Base-by-base conservation (phyloP, 2,329 filamentous ascomycete genomes). In the Plectosphaerella plurivora region DNA sequence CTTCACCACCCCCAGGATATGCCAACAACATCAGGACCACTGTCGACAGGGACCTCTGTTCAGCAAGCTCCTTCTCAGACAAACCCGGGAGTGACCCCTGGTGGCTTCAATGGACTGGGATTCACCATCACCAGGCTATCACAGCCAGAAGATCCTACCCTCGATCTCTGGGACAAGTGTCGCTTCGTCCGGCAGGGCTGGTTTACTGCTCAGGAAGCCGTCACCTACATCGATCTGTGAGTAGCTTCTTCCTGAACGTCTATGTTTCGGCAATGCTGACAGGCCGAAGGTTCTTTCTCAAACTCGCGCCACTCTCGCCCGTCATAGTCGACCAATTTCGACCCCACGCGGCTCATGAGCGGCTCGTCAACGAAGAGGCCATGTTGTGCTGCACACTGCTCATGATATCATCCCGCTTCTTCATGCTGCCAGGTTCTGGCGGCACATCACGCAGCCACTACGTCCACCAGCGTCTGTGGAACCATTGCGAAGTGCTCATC, bases 161-260 rank as follows among this genome's bases (percentile, higher is more conserved):
- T 62, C 4, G 56, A 60, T 24, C 42, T 62, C 25, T 60, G 57
- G 57, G 60, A 61, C 16, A 62, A 58, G 37, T 57, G 57, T 44
- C 58, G 59, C 2, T 60, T 61, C 9, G 59, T 60, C 5, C 59
- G 59, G 1, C 58, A 61, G 37, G 59, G 59, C 10, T 60, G 59
- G 54, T 61, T 61, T 8, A 61, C 59, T 0, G 59, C 55, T 3
- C 58, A 61, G 49, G 59, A 61, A 12, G 59, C 59, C 22, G 57
- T 61, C 11, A 61, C 59, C 1, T 61, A 61, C 20, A 55, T 58
- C 25, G 58, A 59, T n/a, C 20, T 60, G 58, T 60, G n/a, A 53
- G 57, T 41, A 5, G 2, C 2, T 4, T 14, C n/a, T 33, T 28
- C 14, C 37, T n/a, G 3, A 4, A 18, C 11, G 7, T 41, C 37